Base-by-base conservation (phyloP, 208 protist genomes). In the Leishmania guyanensis region DNA sequence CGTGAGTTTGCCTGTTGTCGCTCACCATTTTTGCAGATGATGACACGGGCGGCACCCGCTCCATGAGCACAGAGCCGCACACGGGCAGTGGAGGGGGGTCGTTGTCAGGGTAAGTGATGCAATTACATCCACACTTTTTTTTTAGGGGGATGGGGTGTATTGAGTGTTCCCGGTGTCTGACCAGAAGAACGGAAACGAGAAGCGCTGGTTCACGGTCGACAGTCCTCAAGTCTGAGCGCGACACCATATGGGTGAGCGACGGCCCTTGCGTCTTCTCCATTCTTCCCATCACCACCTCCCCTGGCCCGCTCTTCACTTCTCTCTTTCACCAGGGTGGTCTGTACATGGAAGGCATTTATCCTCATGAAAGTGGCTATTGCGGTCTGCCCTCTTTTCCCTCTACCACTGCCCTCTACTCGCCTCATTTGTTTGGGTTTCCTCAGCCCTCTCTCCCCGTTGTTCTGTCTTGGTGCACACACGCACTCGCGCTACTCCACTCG, bases 391-490 rank as follows among this genome's bases (percentile, higher is more conserved):
- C 68, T 26, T 26, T 22, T 48, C 20, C 48, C 65, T 43, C 20
- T 71, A 50, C 39, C 17, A 39, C 39, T 9, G 39, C 66, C 33
- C 66, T 48, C 60, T 46, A 22, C 39, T 16, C 66, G 12, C 66
- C 39, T 36, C 36, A 65, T 22, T 51, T 58, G 26, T 79, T 12
- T 54, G 53, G 56, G 22, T 72, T 29, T 46, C 71, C 50, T 64
- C 43, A 46, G 20, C 70, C 60, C 62, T 76, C 65, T 50, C 78
- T 78, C 78, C 82, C 78, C 20, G 54, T 56, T 71, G 17, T 50
- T n/a, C 3, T 29, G n/a, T 73, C 51, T 43, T 58, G 10, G 14
- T 14, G 33, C 62, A 16, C 29, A 39, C 62, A 68, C 62, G 29
- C 29, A 8, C 62, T 39, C 29, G 29, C 29, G 12, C 29, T 22